Base-by-base conservation (phyloP, 768 basidiomycete species). In the Lactarius hengduanensis region DNA sequence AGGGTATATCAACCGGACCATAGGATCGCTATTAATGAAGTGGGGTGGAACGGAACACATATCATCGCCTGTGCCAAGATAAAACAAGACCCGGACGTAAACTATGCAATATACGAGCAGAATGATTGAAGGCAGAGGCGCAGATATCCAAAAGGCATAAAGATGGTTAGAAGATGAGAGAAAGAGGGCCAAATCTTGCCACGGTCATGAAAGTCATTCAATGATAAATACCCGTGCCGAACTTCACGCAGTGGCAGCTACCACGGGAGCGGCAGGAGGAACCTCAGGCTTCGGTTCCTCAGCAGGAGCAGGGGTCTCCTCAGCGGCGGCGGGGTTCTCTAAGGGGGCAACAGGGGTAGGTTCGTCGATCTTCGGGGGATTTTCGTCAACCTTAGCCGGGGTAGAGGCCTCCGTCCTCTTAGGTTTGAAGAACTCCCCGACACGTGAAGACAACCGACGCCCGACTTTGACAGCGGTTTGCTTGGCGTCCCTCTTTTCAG, bases 351-450 rank as follows among this genome's bases (percentile, higher is more conserved):
- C 85, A 13, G 89, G 89, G 36, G 83, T 72, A 58, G 91, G 91
- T 79, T 91, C 87, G 59, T 93, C 94, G 71, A 95, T 90, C 82
- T 88, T 87, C 70, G 94, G 93, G 45, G 94, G 92, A 76, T 92
- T 82, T 81, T 94, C 91, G 69, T 93, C 89, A 64, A 94, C 91
- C 83, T 93, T 94, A 56, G 91, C 82, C 63, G 92, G 86, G 7
- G 87, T 74, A 13, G 82, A 74, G 41, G 86, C 1, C 59, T 69
- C 68, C n/a, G 18, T 6, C 63, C 86, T 91, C 80, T 84, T 91
- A 63, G 82, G 58, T 82, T 89, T 93, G 86, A 96, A 92, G 77
- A 96, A 84, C 61, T 89, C 90, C 61, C 83, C 84, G 53, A 96
- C 86, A 26, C 92, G 91, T 30, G 89, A 84, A 54, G 94, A 96